These are phyloP conservation scores for Fusarium sp. DNA, from an alignment of 2,329 filamentous ascomycete species.

Conservation along the genomic window DNA sequence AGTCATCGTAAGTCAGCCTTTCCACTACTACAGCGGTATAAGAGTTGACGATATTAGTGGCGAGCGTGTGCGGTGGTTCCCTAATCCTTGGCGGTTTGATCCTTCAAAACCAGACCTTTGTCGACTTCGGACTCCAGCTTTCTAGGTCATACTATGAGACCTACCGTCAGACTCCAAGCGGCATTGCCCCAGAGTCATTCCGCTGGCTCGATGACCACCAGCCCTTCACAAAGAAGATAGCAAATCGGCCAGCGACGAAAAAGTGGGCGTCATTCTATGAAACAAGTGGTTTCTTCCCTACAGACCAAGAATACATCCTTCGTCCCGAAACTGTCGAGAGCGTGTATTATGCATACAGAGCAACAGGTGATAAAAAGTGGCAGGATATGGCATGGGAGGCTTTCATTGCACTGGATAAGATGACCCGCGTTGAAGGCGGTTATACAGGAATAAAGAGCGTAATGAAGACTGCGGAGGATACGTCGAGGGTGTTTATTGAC, in stretches of 20 bases:
- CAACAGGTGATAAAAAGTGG: slow-evolving; percentile 33
- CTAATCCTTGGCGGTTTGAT: background rate
- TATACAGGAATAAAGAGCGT: slow-evolving; percentile 21
- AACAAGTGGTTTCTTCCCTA: slow-evolving; percentile 28
- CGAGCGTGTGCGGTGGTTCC: slow-evolving; percentile 14
- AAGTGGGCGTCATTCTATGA: slow-evolving; percentile 37
- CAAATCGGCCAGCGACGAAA: slow-evolving; percentile 14
- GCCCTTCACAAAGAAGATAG: slow-evolving; percentile 4
- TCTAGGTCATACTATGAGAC: slow-evolving; percentile 20
- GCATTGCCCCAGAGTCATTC: slow-evolving; percentile 38
- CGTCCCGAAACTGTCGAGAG: slow-evolving; percentile 40
- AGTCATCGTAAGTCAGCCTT: slow-evolving; percentile 7
- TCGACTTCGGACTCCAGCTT: slow-evolving; percentile 11
- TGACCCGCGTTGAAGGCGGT: slow-evolving; percentile 25
- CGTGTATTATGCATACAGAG: slow-evolving; percentile 40
- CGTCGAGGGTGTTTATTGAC: slow-evolving; percentile 12
- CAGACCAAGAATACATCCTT: slow-evolving; percentile 34
- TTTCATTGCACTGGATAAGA: slow-evolving; percentile 11
- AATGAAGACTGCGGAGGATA: slow-evolving; percentile 18
- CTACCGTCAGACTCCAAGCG: slow-evolving; percentile 30
- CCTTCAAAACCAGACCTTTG: slow-evolving; percentile 6
- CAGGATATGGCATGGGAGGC: slow-evolving; percentile 42
- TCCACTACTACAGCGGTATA: no score
- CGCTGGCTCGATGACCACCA: slow-evolving; percentile 42
- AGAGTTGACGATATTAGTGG: slow-evolving; percentile 1